phyloP scores from a whole-genome alignment of 805 yeast genomes.

The Kodamaea nitidulidarum region DNA sequence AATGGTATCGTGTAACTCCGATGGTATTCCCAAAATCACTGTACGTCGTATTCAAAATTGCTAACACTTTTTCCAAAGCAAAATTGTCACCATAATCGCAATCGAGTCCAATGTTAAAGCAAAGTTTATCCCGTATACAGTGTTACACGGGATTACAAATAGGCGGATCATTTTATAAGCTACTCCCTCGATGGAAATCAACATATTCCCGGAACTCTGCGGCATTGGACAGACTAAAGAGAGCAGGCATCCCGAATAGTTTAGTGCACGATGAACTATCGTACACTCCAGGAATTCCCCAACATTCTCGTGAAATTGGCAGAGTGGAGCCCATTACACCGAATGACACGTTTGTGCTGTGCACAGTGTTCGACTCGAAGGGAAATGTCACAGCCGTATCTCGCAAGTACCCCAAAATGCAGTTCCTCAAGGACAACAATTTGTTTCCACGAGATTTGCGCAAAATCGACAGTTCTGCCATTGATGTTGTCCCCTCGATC shows the following conservation, averaged over 20 bases:
- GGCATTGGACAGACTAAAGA: slow-evolving; percentile 4
- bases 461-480: slow-evolving; percentile 68
- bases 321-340: slow-evolving; percentile 24
- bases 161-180: neutral
- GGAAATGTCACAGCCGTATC: slow-evolving; percentile 73
- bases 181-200: neutral
- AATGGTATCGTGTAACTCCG: no score
- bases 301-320: slow-evolving; percentile 4
- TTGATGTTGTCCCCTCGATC: slow-evolving; percentile 85
- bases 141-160: neutral
- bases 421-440: slow-evolving; percentile 64
- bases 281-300: slow-evolving; percentile 1
- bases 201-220: slow-evolving; percentile 6
- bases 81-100: no score
- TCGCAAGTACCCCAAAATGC: slow-evolving; percentile 67
- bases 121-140: slow-evolving; percentile 5
- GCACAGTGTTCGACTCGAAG: slow-evolving; percentile 70
- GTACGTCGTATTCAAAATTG: no score
- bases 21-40: no score
- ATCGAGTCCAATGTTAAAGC: no score
- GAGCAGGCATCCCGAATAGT: slow-evolving; percentile 5
- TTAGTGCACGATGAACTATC: slow-evolving; percentile 8
- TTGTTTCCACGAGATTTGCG: slow-evolving; percentile 84
- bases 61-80: no score
- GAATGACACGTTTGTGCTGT: slow-evolving; percentile 55